These are phyloP conservation scores for Pythium oligandrum DNA, from an alignment of 352 stramenopile genomes.

Conservation along the genomic window DNA sequence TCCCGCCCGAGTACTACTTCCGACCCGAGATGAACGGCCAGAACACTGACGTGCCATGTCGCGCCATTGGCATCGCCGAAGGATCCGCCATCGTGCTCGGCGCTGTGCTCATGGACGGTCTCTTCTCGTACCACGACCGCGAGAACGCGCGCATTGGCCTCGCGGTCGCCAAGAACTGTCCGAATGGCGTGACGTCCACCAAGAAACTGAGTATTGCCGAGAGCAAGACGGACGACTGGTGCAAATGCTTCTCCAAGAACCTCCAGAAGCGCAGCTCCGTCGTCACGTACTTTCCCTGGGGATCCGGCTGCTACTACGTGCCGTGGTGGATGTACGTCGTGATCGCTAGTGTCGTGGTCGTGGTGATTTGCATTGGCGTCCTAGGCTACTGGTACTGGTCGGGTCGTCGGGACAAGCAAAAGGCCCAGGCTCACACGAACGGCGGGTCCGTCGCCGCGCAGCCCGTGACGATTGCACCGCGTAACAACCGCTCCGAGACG, in stretches of 20 bases:
- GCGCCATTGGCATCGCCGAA: constrained; percentile 77
- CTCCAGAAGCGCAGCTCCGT: constrained; percentile 56
- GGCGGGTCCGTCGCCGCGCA: constrained; percentile 2
- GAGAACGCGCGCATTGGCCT: constrained; percentile 47
- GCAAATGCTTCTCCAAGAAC: constrained; percentile 60
- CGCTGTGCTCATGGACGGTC: constrained; percentile 82
- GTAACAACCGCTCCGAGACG: neutral
- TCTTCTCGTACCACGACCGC: constrained; percentile 77
- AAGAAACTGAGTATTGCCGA: constrained; percentile 60
- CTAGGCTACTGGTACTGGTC: constrained; percentile 55
- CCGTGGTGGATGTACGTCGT: constrained; percentile 86
- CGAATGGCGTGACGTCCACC: constrained; percentile 64
- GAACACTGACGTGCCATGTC: constrained; percentile 45
- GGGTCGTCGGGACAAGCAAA: constrained; percentile 7
- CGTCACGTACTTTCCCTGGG: constrained; percentile 55
- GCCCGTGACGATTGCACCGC: neutral
- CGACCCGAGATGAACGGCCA: constrained; percentile 71
- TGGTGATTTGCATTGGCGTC: constrained; percentile 53
- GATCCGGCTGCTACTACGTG: constrained; percentile 74
- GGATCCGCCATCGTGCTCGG: constrained; percentile 62
- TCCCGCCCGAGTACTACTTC: constrained; percentile 82
- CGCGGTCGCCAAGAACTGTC: constrained; percentile 70
- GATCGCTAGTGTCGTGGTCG: constrained; percentile 44
- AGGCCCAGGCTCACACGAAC: constrained; percentile 1
- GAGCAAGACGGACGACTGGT: constrained; percentile 43